These are phyloP conservation scores for fission yeast (Schizosaccharomyces pombe) DNA, from an alignment of 805 yeast species.

Conservation along the genomic window DNA sequence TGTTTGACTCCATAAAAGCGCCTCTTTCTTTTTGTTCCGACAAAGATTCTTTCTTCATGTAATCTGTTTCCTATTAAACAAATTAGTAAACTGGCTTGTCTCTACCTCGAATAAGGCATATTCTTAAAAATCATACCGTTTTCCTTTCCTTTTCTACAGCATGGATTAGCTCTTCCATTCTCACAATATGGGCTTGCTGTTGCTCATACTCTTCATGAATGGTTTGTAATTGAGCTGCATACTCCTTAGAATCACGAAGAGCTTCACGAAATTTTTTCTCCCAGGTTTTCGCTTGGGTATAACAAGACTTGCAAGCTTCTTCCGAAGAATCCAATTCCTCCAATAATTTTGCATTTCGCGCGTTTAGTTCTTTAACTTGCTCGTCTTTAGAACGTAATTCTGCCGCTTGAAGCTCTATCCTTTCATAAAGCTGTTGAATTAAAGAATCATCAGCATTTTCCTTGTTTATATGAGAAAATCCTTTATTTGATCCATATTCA, in stretches of 20 bases:
- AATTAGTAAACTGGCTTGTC: neutral
- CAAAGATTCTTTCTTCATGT: no score
- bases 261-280: neutral
- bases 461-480: no score
- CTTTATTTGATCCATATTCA: no score
- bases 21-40: no score
- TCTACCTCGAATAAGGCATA: neutral
- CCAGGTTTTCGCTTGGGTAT: neutral
- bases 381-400: neutral
- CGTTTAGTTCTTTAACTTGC: neutral
- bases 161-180: neutral
- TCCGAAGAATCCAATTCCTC: neutral
- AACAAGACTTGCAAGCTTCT: neutral
- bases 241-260: neutral
- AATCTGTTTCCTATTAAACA: neutral
- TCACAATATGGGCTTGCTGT: neutral
- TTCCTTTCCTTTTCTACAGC: neutral
- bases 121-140: neutral
- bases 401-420: neutral
- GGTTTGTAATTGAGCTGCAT: neutral
- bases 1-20: no score
- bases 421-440: neutral
- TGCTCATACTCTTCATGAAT: neutral
- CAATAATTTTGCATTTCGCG: neutral
- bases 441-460: neutral